Conservation (phyloP, 805 yeast genomes). For the Saccharomycopsis amapae region DNA sequence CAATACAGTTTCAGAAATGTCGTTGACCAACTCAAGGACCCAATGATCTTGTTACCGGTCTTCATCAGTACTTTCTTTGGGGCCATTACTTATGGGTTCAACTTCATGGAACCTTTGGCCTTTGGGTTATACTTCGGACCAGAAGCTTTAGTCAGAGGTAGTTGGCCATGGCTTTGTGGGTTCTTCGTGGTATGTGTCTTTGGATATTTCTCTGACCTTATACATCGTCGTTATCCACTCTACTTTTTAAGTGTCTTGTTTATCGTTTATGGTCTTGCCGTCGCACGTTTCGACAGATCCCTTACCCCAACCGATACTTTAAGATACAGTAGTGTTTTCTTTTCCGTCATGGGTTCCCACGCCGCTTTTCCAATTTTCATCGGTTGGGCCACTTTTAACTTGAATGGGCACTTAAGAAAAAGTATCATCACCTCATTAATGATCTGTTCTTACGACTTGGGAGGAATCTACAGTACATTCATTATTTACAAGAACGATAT, state of each 20-base stretch:
- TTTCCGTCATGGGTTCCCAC: slow-evolving; percentile 51
- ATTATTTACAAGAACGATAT: slow-evolving; percentile 23
- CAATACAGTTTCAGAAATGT: slow-evolving; percentile 41
- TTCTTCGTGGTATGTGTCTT: slow-evolving; percentile 14
- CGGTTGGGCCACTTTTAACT: slow-evolving; percentile 60
- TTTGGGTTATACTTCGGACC: background rate
- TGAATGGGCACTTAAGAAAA: slow-evolving; percentile 55
- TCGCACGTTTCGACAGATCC: slow-evolving; percentile 35
- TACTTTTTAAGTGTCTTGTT: slow-evolving; percentile 26
- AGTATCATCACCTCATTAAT: slow-evolving; percentile 52
- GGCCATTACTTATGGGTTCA: slow-evolving; percentile 66
- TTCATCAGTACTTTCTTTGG: slow-evolving; percentile 51
- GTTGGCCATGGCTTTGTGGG: slow-evolving; percentile 4
- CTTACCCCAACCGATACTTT: slow-evolving; percentile 33
- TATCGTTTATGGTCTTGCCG: slow-evolving; percentile 40
- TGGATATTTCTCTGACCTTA: slow-evolving; percentile 46
- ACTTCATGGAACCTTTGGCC: slow-evolving; percentile 54
- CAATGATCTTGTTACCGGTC: slow-evolving; percentile 49
- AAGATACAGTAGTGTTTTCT: slow-evolving; percentile 57
- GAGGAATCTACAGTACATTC: slow-evolving; percentile 58
- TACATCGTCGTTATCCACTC: slow-evolving; percentile 30
- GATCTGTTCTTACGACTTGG: slow-evolving; percentile 66
- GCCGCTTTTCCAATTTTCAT: slow-evolving; percentile 59
- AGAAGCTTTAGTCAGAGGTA: background rate
- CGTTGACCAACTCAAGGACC: slow-evolving; percentile 46